Evolutionary conservation across 257 asterid genomes (phyloP), one percentile per base, ranked within the genome.

Genomic region (Orobanche coerulescens): DNA sequence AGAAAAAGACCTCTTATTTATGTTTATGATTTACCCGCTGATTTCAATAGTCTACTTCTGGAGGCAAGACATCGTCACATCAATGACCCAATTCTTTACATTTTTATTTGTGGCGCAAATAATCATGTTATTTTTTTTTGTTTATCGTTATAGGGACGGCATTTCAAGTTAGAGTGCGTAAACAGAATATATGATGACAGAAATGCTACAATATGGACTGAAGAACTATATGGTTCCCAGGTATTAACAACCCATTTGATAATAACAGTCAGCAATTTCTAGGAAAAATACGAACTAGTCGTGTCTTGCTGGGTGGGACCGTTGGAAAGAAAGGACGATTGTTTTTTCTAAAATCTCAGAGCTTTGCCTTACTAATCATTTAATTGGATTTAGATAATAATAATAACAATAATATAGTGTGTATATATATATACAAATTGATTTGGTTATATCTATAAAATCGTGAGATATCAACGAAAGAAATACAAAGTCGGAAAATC

Each of bases 171-270:
- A 18, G 75, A 93, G 74, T 93, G 98, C 4, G 86, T 93, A 25
- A 93, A 93, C 77, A 86, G 98, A 79, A 76, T 86, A 52, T 93
- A 93, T 62, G 95, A 93, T 78, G 62, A 30, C 53, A 71, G 81
- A 67, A 93, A 93, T 68, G 95, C 86, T 58, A 93, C 98, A 55
- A 2, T 78, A 28, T 93, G 98, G 98, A 86, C 91, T 7, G 95
- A 84, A 2, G 82, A 75, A 26, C 94, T 93, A 57, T 93, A 93
- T 60, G 98, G 98, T 61, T 89, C 98, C 20, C 98, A 93, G 97
- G 98, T 93, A 70, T 58, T 64, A 34, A n/a, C 53, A 4, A 18
- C 53, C 42, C 44, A 26, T 56, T 48, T 34, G 58, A 40, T 23
- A 61, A 40, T 23, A 61, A 42, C 47, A 67, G 19, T 60, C 11